Base-by-base conservation (phyloP, 768 basidiomycete species). In the Rhodosporidiobolus odoratus region DNA sequence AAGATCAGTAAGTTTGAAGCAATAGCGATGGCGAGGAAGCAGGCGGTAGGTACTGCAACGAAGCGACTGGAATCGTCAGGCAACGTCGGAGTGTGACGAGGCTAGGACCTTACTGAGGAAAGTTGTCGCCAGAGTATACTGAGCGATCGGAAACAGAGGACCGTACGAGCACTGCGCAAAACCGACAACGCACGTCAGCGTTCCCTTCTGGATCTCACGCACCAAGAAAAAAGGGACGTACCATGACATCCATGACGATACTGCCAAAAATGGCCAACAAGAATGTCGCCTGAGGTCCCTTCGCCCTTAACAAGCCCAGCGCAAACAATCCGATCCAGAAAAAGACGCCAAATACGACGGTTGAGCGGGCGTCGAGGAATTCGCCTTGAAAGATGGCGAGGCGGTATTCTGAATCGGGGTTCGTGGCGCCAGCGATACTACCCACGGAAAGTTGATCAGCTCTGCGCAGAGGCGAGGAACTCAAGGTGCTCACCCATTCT, bases 351-450 rank as follows among this genome's bases (percentile, higher is more conserved):
- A 81, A 84, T 0, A 85, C 79, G 2, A 81, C 79, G 0, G 82
- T 82, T 2, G 83, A 80, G 77, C 83, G 76, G 43, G 81, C 76
- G 66, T 86, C 85, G 27, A 86, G 79, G 76, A 86, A 87, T 0
- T 76, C 77, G 0, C 85, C 86, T 2, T 79, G 67, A 69, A 86
- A 86, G 43, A 86, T 80, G 53, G 54, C 41, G 25, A 32, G 6
- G 21, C 63, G 63, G 63, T 64, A 77, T 60, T 78, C 75, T 2
- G 53, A 65, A 56, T 79, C 79, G 30, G 78, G 69, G 57, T 80
- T 79, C 23, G 75, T 73, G 21, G 76, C 76, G 4, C 64, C 66
- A 12, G 73, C 69, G 25, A 76, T 56, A 21, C 75, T 78, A 53
- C 25, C 9, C 13, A 19, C 4, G 2, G 32, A 35, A n/a, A 3